Evolutionary conservation across 208 protist species (phyloP), one percentile per base, ranked within the genome.

Genomic region (Naegleria fowleri): DNA sequence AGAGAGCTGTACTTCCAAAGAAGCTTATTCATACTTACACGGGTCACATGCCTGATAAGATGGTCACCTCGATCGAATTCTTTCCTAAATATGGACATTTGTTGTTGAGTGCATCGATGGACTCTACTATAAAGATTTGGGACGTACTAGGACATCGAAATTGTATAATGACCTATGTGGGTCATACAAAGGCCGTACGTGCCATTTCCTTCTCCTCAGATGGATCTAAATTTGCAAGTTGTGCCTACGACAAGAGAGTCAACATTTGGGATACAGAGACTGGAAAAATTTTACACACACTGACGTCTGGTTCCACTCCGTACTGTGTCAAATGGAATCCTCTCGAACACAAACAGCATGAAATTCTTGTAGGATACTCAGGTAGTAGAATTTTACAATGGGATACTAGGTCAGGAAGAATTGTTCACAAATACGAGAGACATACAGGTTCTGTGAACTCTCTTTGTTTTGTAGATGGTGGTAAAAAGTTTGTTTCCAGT

Each of bases 401-500:
- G 19, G 91, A 92, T 59, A 6, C 55, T 58, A 85, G 91, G 36
- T 19, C 9, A 48, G 36, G 48, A 40, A 87, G 94, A 29, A 91
- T 95, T 48, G 91, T 94, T 58, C 96, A 97, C 86, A 96, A 98
- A 93, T 99, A 99, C 95, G 97, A 98, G 39, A 95, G 97, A 3
- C 98, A 99, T 94, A 95, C 98, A 90, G 97, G 95, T 48, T 94
- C 97, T 51, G 97, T 99, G 79, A 98, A 99, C 93, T 96, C 98
- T 33, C 90, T 99, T 36, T 97, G 96, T 0, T 98, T 99, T 83
- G 91, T 99, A 38, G 97, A 98, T 90, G 92, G 95, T n/a, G 95
- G 95, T 41, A 91, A 93, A 25, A 96, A 98, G 87, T 96, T 99
- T 91, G 95, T 99, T 15, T 97, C 97, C 16, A 98, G 97, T 41